Conservation (phyloP, 2,329 filamentous ascomycete species). For the Fusarium torulosum region DNA sequence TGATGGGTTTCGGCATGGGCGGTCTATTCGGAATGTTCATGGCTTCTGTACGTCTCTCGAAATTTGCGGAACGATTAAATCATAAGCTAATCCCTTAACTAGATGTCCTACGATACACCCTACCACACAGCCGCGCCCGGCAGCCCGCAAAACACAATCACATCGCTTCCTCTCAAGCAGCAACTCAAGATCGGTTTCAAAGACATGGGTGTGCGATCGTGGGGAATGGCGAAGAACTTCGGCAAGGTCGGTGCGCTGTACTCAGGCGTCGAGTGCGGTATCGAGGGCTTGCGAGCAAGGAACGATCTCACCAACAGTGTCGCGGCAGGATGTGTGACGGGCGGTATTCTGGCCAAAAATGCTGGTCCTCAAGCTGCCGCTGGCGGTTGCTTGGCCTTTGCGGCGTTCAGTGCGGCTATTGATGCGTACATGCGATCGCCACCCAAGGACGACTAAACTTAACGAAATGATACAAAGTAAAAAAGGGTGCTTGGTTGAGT, state of each 20-base stretch:
- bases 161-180: slow-evolving; percentile 81
- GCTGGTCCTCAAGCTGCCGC: slow-evolving; percentile 91
- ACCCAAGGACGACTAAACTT: slow-evolving; percentile 70
- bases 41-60: slow-evolving; percentile 78
- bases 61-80: not conserved
- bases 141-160: slow-evolving; percentile 57
- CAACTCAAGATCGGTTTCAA: slow-evolving; percentile 89
- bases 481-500: slow-evolving; percentile 2
- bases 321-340: slow-evolving; percentile 89
- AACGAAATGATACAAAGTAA: slow-evolving; percentile 3
- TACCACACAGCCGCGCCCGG: slow-evolving; percentile 68
- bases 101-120: slow-evolving; percentile 99
- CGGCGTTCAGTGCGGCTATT: slow-evolving; percentile 91
- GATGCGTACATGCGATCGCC: slow-evolving; percentile 91
- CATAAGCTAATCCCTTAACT: slow-evolving; percentile 33
- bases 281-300: slow-evolving; percentile 92
- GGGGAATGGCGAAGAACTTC: slow-evolving; percentile 91
- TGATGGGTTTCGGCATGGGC: slow-evolving; percentile 93
- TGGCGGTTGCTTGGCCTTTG: slow-evolving; percentile 92
- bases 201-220: slow-evolving; percentile 91
- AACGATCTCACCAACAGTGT: slow-evolving; percentile 93
- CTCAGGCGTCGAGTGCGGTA: slow-evolving; percentile 92
- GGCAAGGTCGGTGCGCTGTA: slow-evolving; percentile 93
- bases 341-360: slow-evolving; percentile 86
- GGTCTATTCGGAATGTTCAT: slow-evolving; percentile 97